These are phyloP conservation scores for Lagenaria siceraria DNA, from an alignment of 306 rosid genomes.

Conservation along the genomic window DNA sequence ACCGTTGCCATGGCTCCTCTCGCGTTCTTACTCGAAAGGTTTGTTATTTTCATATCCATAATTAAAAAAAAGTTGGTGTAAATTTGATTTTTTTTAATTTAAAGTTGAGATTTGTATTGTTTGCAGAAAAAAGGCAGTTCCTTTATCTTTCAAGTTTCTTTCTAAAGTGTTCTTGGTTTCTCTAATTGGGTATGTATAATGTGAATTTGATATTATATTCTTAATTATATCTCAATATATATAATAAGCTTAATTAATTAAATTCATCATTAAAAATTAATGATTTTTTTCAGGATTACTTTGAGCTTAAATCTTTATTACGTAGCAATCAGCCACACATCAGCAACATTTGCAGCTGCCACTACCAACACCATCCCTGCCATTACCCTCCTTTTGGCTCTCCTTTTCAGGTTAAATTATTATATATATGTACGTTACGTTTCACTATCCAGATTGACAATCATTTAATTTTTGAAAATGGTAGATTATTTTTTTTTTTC, in stretches of 20 bases:
- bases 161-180: constrained; percentile 67
- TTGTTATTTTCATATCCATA: too few species aligned
- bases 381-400: constrained; percentile 67
- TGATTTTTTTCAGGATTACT: constrained; percentile 39
- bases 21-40: constrained; percentile 78
- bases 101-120: background rate
- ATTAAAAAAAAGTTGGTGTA: too few species aligned
- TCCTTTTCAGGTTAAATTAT: constrained; percentile 42
- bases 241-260: too few species aligned
- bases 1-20: constrained; percentile 57
- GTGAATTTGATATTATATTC: background rate
- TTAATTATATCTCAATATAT: too few species aligned
- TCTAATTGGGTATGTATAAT: constrained; percentile 50
- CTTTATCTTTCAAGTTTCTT: constrained; percentile 45
- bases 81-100: background rate
- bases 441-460: too few species aligned
- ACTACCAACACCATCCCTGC: constrained; percentile 65
- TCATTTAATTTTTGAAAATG: too few species aligned
- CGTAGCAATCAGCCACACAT: constrained; percentile 54
- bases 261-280: too few species aligned
- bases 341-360: constrained; percentile 95
- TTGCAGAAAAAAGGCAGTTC: constrained; percentile 50
- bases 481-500: too few species aligned
- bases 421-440: too few species aligned
- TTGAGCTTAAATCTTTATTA: constrained; percentile 69